Conservation (phyloP, 2,329 filamentous ascomycete genomes). For the Phyllosticta capitalensis region DNA sequence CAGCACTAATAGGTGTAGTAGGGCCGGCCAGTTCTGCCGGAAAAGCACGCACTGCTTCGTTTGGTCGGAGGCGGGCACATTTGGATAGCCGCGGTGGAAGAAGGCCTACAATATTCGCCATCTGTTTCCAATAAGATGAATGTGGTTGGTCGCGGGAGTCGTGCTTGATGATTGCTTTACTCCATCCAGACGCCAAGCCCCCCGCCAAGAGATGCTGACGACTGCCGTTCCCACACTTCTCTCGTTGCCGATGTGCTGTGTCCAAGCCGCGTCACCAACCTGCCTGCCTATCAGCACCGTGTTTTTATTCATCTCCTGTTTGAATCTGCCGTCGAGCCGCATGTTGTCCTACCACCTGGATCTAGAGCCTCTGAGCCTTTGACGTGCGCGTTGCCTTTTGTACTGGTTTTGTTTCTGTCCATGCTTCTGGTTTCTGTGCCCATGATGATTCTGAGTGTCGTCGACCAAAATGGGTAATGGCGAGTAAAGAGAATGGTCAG, state of each 20-base stretch:
- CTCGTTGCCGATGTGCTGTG: not conserved
- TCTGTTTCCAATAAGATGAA: not conserved
- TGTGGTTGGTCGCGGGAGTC: not conserved
- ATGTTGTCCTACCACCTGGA: not conserved
- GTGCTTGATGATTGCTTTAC: not conserved
- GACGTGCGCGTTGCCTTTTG: not conserved
- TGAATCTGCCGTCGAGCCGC: not conserved
- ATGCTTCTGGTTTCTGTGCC: not conserved
- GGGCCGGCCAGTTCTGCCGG: not conserved
- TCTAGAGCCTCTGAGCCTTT: not conserved
- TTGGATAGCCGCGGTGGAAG: not conserved
- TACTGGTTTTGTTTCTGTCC: too few species aligned
- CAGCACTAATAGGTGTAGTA: not conserved
- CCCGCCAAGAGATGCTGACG: not conserved
- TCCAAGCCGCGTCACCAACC: not conserved
- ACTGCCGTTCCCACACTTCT: not conserved
- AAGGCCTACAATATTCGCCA: not conserved
- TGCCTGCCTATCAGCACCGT: not conserved
- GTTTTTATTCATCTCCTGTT: not conserved
- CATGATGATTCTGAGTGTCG: not conserved
- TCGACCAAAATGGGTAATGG: not conserved
- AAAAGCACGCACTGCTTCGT: not conserved
- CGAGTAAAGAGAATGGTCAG: not conserved
- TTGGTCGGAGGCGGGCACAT: not conserved
- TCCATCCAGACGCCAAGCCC: not conserved